Evolutionary conservation across 2,329 filamentous ascomycete species (phyloP).

Genomic region (Apiospora pterosperma): DNA sequence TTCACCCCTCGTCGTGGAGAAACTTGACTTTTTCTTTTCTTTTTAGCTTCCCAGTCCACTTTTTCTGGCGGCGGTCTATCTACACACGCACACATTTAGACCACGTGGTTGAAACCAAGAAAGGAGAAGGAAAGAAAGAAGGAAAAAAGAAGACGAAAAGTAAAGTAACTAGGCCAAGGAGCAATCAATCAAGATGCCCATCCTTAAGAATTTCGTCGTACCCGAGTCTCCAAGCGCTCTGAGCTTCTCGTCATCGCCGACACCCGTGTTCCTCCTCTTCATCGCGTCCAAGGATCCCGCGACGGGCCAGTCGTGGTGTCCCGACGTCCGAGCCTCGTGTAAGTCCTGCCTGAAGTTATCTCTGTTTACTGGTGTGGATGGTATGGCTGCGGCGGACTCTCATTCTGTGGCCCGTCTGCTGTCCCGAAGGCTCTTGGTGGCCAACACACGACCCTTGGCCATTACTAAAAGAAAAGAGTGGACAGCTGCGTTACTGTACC

Average conservation of each 20-base stretch:
- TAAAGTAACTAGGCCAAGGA: too few relatives aligned
- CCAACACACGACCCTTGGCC: too few relatives aligned
- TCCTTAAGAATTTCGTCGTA: neutral
- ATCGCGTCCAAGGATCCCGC: constrained; percentile 30
- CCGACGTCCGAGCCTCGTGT: constrained; percentile 32
- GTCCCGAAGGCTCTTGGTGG: too few relatives aligned
- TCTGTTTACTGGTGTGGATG: too few relatives aligned
- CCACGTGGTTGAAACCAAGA: too few relatives aligned
- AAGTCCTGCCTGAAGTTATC: neutral
- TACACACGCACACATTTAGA: neutral
- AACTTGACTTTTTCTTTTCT: neutral
- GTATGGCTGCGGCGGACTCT: too few relatives aligned
- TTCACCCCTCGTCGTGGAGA: too few relatives aligned
- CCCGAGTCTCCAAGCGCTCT: neutral
- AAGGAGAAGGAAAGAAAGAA: neutral
- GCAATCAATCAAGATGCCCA: neutral
- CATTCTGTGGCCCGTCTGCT: too few relatives aligned
- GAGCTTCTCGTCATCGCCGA: neutral
- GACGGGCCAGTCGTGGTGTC: constrained; percentile 35
- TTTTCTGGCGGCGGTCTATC: neutral
- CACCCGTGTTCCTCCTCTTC: constrained; percentile 30
- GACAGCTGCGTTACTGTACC: neutral
- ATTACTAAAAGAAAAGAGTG: too few relatives aligned
- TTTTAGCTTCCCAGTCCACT: neutral
- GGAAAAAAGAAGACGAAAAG: neutral